Percentiles rank a stretch among this genome's conserved stretches.
Evolutionary conservation across 1,284 basidiomycete genomes (phyloP).

Genomic region (Leccinum variabile): DNA sequence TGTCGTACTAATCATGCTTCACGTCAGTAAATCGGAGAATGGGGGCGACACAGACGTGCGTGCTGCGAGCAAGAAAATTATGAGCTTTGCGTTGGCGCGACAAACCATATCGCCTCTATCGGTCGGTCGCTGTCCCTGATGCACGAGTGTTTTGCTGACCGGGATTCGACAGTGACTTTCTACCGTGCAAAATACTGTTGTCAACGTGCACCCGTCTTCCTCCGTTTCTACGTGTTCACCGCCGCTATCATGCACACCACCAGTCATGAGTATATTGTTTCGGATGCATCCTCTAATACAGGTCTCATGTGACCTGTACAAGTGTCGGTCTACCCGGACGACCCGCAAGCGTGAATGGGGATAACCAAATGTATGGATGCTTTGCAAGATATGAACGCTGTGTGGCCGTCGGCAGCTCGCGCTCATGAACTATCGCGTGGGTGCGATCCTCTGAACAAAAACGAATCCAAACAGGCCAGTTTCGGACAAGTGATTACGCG

Average conservation of each 20-base stretch:
- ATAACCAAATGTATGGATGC: constrained; percentile 69
- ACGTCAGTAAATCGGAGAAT: constrained; percentile 33
- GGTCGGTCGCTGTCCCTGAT: constrained; percentile 40
- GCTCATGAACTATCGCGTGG: constrained; percentile 73
- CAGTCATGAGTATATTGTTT: constrained; percentile 42
- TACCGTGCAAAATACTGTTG: constrained; percentile 67
- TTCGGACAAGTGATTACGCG: constrained; percentile 25
- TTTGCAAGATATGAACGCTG: constrained; percentile 65
- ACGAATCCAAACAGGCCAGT: constrained; percentile 15
- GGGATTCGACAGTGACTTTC: constrained; percentile 42
- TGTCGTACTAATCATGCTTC: background rate
- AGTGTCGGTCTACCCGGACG: constrained; percentile 60
- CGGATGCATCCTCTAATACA: background rate
- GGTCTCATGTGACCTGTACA: constrained; percentile 9
- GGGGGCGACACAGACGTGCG: constrained; percentile 52
- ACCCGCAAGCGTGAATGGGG: constrained; percentile 68
- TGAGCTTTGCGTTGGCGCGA: constrained; percentile 68
- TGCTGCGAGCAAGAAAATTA: constrained; percentile 64
- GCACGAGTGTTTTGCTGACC: constrained; percentile 7
- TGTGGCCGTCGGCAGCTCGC: constrained; percentile 77
- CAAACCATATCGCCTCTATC: constrained; percentile 78
- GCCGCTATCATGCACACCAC: constrained; percentile 83
- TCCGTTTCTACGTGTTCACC: constrained; percentile 81
- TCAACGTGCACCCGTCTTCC: constrained; percentile 66
- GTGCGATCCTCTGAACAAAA: constrained; percentile 50